phyloP scores from a whole-genome alignment of 2,329 filamentous ascomycete species.

The Aureobasidium melanogenum region DNA sequence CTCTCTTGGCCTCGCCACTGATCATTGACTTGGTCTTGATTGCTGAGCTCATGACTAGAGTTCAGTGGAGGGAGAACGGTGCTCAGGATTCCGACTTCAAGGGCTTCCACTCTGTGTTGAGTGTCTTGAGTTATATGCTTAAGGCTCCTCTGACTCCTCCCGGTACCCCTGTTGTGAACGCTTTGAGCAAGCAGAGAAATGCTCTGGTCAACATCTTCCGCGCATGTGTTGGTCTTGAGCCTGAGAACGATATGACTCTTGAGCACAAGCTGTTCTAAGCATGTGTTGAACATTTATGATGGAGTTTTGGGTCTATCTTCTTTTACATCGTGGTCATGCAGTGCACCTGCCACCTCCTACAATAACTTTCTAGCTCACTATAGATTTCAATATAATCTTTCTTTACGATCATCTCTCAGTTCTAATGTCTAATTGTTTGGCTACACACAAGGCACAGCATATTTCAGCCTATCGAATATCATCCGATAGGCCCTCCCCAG shows the following conservation, averaged over 20 bases:
- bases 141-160: conserved; percentile 87
- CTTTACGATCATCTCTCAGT: background rate
- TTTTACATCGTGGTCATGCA: background rate
- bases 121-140: conserved; percentile 98
- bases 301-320: background rate
- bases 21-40: conserved; percentile 95
- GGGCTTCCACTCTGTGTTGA: conserved; percentile 94
- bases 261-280: conserved; percentile 84
- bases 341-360: background rate
- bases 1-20: conserved; percentile 84
- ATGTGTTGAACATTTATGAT: background rate
- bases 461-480: background rate
- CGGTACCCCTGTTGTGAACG: conserved; percentile 91
- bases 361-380: background rate
- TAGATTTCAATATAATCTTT: background rate
- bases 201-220: conserved; percentile 98
- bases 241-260: conserved; percentile 96
- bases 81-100: conserved; percentile 54
- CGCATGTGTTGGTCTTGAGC: conserved; percentile 90
- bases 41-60: conserved; percentile 96
- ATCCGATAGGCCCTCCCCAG: background rate
- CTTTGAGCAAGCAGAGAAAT: conserved; percentile 89
- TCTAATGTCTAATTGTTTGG: background rate
- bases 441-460: background rate
- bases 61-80: conserved; percentile 69